Percentiles rank a stretch among this genome's conserved stretches.
Evolutionary conservation across 225 moss, liverwort and hornwort genomes (phyloP).

Genomic region (Climacium dendroides): DNA sequence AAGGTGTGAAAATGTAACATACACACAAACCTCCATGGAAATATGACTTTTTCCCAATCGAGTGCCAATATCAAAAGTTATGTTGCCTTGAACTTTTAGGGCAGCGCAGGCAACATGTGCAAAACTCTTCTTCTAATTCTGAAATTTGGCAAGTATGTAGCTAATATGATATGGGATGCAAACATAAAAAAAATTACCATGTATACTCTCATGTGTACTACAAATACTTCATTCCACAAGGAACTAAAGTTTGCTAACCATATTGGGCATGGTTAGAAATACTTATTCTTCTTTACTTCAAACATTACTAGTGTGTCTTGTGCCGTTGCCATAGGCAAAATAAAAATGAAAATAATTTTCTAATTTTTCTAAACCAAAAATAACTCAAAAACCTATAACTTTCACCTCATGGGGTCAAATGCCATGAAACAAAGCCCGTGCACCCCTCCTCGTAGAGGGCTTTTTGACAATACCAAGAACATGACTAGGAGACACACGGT

Average conservation of each 20-base stretch:
- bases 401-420: too few relatives aligned
- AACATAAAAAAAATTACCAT: neutral
- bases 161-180: neutral
- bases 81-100: neutral
- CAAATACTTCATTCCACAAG: neutral
- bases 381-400: too few relatives aligned
- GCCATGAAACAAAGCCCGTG: too few relatives aligned
- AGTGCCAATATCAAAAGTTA: neutral
- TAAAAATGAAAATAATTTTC: too few relatives aligned
- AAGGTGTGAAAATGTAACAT: neutral
- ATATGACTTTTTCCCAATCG: neutral
- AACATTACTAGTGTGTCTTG: too few relatives aligned
- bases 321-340: too few relatives aligned
- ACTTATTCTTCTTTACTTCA: neutral
- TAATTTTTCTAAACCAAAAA: too few relatives aligned
- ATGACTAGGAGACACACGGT: too few relatives aligned
- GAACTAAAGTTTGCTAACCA: neutral
- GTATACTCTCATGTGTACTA: accelerated
- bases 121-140: neutral
- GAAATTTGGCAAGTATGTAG: neutral
- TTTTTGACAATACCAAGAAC: too few relatives aligned
- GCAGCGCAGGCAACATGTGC: accelerated
- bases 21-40: too few relatives aligned
- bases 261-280: accelerated
- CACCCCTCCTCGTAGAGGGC: too few relatives aligned